Evolutionary conservation across 257 asterid genomes (phyloP).

Genomic region (Solanum sejunctum): DNA sequence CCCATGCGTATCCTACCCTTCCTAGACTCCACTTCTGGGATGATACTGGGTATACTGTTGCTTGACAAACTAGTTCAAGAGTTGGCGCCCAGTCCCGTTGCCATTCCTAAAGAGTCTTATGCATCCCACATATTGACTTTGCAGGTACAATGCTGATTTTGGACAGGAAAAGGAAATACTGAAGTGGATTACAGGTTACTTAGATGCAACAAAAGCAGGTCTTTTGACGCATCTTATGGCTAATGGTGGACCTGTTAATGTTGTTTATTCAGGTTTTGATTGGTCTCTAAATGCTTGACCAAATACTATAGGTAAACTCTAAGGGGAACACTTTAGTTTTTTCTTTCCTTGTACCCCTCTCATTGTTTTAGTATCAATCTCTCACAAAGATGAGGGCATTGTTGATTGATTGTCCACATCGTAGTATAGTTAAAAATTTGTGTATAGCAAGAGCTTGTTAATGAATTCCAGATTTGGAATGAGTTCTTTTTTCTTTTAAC

Average conservation of each 20-base stretch:
- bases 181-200: conserved; percentile 55
- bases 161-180: conserved; percentile 64
- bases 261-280: conserved; percentile 51
- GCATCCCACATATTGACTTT: not conserved
- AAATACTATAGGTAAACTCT: not conserved
- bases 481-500: not conserved
- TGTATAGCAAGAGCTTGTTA: not conserved
- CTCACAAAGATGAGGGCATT: not conserved
- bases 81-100: not conserved
- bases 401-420: not conserved
- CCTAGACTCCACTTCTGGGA: not conserved
- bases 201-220: conserved; percentile 85
- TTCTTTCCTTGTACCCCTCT: not conserved
- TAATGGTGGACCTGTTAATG: conserved; percentile 57
- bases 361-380: not conserved
- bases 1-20: not conserved
- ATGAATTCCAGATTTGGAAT: not conserved
- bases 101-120: not conserved
- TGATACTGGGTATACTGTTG: not conserved
- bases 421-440: not conserved
- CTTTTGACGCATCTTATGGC: conserved; percentile 63
- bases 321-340: not conserved
- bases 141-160: conserved; percentile 83
- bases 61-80: not conserved
- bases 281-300: conserved; percentile 56